Base-by-base conservation (phyloP, 2,329 filamentous ascomycete species). In the Fusarium nygamai region DNA sequence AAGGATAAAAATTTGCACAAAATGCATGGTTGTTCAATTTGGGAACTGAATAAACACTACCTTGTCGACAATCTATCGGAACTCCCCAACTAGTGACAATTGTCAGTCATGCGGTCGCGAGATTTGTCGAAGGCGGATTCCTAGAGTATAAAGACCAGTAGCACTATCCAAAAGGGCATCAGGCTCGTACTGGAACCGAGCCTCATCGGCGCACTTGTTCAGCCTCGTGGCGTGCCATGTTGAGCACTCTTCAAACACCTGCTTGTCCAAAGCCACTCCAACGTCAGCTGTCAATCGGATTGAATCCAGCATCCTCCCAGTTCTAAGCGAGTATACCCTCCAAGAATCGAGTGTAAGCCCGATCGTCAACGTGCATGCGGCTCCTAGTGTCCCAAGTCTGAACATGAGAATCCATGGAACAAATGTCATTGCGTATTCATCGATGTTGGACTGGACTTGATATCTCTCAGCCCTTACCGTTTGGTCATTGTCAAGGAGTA, bases 221-320 rank as follows among this genome's bases (percentile, higher is more conserved):
- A 73, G 59, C 17, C 33, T 71, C 3, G 57, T 47, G 0, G 54
- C 33, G 14, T 53, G 56, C 71, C 68, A 68, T 20, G 48, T 72
- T 20, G 63, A 72, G 48, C 62, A 64, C 41, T 64, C 56, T 33
- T 73, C 67, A 16, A 73, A 68, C 27, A 61, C 54, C 24, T 58
- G 29, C 50, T 71, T 73, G 6, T 64, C 61, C 14, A 73, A 29
- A 10, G 71, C 72, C 27, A 74, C 57, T 17, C 71, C 67, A 12
- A 69, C 67, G 20, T 73, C 62, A 24, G 71, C 71, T 38, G 71
- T 69, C 41, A 73, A 24, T 16, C 71, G 57, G 41, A 73, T 71
- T 12, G 71, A 27, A 33, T 69, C 67, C 14, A 72, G 6, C 19
- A 50, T 61, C 20, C 71, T 57, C 29, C 71, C 67, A 14, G 43